A percentile compares a stretch with the other conserved stretches of the same genome.
Evolutionary conservation across 176 grass and related monocot genomes (phyloP).

Genomic region (Pontederia crassipes): DNA sequence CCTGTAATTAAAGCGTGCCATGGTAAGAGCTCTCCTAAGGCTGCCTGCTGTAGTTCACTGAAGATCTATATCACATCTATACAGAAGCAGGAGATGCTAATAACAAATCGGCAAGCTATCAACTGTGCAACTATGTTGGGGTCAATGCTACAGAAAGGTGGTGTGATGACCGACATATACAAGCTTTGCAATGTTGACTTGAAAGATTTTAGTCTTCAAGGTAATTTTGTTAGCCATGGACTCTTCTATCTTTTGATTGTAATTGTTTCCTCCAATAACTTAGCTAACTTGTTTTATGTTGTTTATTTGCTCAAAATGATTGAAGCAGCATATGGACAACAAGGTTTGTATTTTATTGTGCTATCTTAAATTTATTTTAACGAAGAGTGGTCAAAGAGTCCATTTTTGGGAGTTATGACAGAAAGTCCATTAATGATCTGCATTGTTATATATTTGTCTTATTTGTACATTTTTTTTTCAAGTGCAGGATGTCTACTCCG

Average conservation of each 20-base stretch:
- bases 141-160: slow-evolving; percentile 84
- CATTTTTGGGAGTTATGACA: too few species aligned
- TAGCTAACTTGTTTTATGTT: slow-evolving; percentile 30
- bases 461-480: not conserved
- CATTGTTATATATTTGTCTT: not conserved
- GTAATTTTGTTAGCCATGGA: slow-evolving; percentile 34
- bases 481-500: slow-evolving; percentile 77
- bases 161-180: slow-evolving; percentile 60
- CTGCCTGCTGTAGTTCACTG: slow-evolving; percentile 54
- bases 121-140: slow-evolving; percentile 94
- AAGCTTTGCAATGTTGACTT: slow-evolving; percentile 70
- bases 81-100: slow-evolving; percentile 76
- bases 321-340: slow-evolving; percentile 78
- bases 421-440: too few species aligned
- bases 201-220: slow-evolving; percentile 97
- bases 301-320: slow-evolving; percentile 10
- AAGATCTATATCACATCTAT: slow-evolving; percentile 64
- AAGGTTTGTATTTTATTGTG: slow-evolving; percentile 46
- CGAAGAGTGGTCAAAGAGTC: not conserved
- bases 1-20: slow-evolving; percentile 64
- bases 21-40: slow-evolving; percentile 41
- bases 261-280: slow-evolving; percentile 16
- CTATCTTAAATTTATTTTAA: not conserved
- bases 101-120: slow-evolving; percentile 98
- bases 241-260: slow-evolving; percentile 5